Base-by-base conservation (phyloP, 805 yeast species). In the Yarrowia divulgata region DNA sequence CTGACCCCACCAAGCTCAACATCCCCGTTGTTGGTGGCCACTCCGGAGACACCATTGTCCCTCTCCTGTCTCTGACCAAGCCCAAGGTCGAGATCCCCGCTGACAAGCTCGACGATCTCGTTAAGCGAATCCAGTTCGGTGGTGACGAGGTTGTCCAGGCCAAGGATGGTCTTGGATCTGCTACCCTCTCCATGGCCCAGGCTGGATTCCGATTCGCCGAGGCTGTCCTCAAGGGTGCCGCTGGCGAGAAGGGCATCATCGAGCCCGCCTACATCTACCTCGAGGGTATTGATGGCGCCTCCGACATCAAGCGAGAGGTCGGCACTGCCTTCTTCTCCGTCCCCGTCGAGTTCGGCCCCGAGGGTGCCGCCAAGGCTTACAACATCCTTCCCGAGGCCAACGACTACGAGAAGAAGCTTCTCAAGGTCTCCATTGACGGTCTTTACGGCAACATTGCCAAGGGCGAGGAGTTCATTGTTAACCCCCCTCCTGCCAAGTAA, bases 61-160 rank as follows among this genome's bases (percentile, higher is more conserved):
- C 98, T 78, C 84, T 93, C 81, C 83, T 93, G 79, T 90, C 97
- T 72, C 97, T 90, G 84, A 85, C 95, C 74, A 85, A 82, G 90
- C 85, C 75, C 80, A 68, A 78, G 75, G 78, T 82, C 68, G 75
- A 81, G 74, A 82, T 90, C 79, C 82, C 86, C 75, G 87, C 85
- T 74, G 94, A 90, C 79, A 83, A 81, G 82, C 85, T 85, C 77
- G 89, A 86, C 63, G 81, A 83, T 35, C 84, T 92, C 76, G 85
- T 91, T 78, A 86, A 91, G 85, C 89, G 97, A 81, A 91, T 93
- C 80, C 97, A 93, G 84, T 93, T 90, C 77, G 97, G 97, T 81
- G 97, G 97, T 83, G 97, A 91, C 78, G 97, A 91, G 85, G 97
- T 91, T 74, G 97, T 91, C 75, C 85, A 90, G 83, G 97, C 97